Evolutionary conservation across 176 grass and related monocot genomes (phyloP), one percentile per base, ranked within the genome.

Genomic region (Cenchrus fungigraminus): DNA sequence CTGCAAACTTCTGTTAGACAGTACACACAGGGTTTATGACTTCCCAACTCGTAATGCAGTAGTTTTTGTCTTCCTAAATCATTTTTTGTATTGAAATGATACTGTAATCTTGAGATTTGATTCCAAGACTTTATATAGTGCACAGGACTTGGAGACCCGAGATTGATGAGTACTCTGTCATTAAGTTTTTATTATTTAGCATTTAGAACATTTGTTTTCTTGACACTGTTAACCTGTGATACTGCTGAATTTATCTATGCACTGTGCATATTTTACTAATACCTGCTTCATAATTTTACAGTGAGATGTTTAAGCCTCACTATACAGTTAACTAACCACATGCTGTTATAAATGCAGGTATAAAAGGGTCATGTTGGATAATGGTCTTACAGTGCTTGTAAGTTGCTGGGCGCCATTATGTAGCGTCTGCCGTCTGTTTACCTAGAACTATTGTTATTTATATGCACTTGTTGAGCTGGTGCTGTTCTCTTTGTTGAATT

Each of bases 311-410:
- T 62, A 25, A 76, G 64, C 53, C 4, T 68, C 34, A 65, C 16
- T 34, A 78, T 73, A 42, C 9, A 7, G 68, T 69, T 73, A 43
- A 77, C 59, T 85, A 79, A 83, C 29, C 53, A 61, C 19, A 12
- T 75, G 73, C 73, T 82, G 64, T 74, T 63, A 75, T 89, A 61
- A 78, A 85, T 85, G 76, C 91, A 98, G 95, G 88, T 98, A 95
- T 90, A 98, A 98, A 87, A 95, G 87, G 76, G 93, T 98, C 45
- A 15, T 98, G 73, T 72, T 98, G 72, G 92, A 98, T 79, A 98
- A 98, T 88, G 95, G 95, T 32, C 92, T 95, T 84, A 92, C 89
- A 19, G 87, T 98, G 67, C 91, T 91, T 87, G 95, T 98, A 91
- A 95, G 91, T 90, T 73, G 12, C 75, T 81, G 50, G 31, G 61